Evolutionary conservation across 129 eudicot species (phyloP), one percentile per base, ranked within the genome.

Genomic region (Artemisia tridentata): DNA sequence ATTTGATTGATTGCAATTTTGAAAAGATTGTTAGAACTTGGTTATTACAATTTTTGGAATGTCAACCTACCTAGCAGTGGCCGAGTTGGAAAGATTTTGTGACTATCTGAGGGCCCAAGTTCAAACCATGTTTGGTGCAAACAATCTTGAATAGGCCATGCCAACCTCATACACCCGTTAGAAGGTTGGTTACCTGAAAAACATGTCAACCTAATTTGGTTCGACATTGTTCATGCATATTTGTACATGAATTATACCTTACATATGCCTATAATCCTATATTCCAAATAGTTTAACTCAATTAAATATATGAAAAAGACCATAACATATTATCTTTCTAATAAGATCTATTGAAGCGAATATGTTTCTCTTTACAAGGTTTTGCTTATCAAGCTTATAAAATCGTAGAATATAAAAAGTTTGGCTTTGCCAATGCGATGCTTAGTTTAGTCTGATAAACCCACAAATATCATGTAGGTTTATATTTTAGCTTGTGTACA

Each of bases 281-380:
- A 27, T 27, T 27, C 29, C 29, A 25, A 25, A 25, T 25, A 1
- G 2, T 25, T 25, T 3, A 25, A 25, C 29, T 25, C 4, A 25
- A 25, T 1, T 25, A 27, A 27, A 27, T 27, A 27, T 27, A 27
- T 27, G 31, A 23, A 27, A 25, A 27, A 27, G 31, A 27, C 31
- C 4, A 27, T 27, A 27, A 27, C 31, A 27, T 27, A 27, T 27
- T 27, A 5, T 3, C 31, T 27, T 31, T 5, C 4, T 4, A 50
- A 50, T n/a, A 31, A 27, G 31, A 27, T 27, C 31, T 27, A 3
- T 27, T 27, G 31, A 27, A 27, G 31, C 31, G 31, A 15, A 6
- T 64, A 46, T 65, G 71, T 47, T 46, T 65, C 71, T 66, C 41
- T 66, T 66, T 34, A 66, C 7, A 23, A 3, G 53, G 58, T 7